These are phyloP conservation scores for Gossypium schwendimanii DNA, from an alignment of 441 rosid species.

Conservation along the genomic window DNA sequence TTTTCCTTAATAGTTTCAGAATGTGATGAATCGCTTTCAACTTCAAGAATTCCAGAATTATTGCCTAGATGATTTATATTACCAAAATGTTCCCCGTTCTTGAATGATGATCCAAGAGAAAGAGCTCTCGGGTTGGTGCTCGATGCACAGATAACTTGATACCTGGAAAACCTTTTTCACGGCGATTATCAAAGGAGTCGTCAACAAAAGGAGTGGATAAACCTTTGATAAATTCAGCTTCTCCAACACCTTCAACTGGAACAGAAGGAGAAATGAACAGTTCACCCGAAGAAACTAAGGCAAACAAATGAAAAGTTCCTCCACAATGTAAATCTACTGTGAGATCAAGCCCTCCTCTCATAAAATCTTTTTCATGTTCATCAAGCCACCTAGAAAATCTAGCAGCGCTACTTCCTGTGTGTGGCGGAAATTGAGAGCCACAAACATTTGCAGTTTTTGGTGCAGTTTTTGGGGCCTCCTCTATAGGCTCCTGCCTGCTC, in stretches of 20 bases:
- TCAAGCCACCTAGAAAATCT: conserved; percentile 65
- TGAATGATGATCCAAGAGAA: conserved; percentile 40
- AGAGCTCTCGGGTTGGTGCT: conserved; percentile 32
- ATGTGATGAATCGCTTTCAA: conserved; percentile 23
- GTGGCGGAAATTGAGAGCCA: conserved; percentile 18
- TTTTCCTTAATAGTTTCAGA: conserved; percentile 33
- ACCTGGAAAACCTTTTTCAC: conserved; percentile 95
- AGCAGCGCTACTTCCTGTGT: conserved; percentile 76
- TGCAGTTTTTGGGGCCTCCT: conserved; percentile 40
- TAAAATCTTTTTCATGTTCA: conserved; percentile 50
- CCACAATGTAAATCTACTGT: conserved; percentile 74
- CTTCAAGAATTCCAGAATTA: conserved; percentile 17
- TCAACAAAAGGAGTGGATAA: conserved; percentile 44
- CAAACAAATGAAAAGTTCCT: conserved; percentile 64
- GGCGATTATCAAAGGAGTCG: conserved; percentile 47
- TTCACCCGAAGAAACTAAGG: conserved; percentile 70
- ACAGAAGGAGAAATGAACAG: conserved; percentile 52
- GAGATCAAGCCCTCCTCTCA: conserved; percentile 46
- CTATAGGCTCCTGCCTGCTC: conserved; percentile 41
- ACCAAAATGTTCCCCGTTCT: conserved; percentile 31
- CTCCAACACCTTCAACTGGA: conserved; percentile 88
- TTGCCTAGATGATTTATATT: conserved; percentile 17
- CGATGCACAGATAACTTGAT: conserved; percentile 48
- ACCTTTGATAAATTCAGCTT: conserved; percentile 69
- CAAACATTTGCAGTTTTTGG: conserved; percentile 38